Evolutionary conservation across 345 rosid species (phyloP).

Genomic region (Eucalyptus fibrosa): DNA sequence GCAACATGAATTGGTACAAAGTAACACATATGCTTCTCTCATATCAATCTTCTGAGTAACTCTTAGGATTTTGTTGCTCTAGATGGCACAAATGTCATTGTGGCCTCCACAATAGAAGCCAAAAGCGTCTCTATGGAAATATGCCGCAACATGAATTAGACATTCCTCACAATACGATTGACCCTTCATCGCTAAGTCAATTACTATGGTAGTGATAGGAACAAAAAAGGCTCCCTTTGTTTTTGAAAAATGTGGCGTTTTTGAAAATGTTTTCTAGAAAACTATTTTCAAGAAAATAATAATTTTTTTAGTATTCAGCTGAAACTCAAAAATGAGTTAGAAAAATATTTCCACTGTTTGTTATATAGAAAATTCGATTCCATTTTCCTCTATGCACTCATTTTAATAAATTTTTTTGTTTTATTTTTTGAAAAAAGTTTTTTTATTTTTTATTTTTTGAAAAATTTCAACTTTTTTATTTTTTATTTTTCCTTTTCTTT

Average conservation of each 20-base stretch:
- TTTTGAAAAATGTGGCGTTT: too few relatives aligned
- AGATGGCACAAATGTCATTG: neutral
- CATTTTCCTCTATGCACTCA: too few relatives aligned
- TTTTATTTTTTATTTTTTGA: fast-evolving
- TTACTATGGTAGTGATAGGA: neutral
- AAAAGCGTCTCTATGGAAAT: neutral
- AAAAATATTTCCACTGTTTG: fast-evolving
- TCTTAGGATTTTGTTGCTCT: neutral
- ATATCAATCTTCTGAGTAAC: too few relatives aligned
- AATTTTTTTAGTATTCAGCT: fast-evolving
- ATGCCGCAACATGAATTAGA: neutral
- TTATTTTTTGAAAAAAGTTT: too few relatives aligned
- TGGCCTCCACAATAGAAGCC: neutral
- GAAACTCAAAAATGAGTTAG: fast-evolving
- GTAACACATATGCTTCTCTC: neutral
- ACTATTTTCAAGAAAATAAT: neutral
- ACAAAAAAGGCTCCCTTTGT: neutral
- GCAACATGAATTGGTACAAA: neutral
- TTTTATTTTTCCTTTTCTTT: too few relatives aligned
- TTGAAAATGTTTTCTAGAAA: fast-evolving
- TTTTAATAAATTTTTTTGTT: too few relatives aligned
- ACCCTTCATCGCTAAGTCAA: neutral
- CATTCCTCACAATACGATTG: neutral
- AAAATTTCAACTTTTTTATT: too few relatives aligned
- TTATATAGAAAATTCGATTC: too few relatives aligned